Evolutionary conservation across 2,329 filamentous ascomycete genomes (phyloP).

Genomic region (Myriosclerotinia curreyana): DNA sequence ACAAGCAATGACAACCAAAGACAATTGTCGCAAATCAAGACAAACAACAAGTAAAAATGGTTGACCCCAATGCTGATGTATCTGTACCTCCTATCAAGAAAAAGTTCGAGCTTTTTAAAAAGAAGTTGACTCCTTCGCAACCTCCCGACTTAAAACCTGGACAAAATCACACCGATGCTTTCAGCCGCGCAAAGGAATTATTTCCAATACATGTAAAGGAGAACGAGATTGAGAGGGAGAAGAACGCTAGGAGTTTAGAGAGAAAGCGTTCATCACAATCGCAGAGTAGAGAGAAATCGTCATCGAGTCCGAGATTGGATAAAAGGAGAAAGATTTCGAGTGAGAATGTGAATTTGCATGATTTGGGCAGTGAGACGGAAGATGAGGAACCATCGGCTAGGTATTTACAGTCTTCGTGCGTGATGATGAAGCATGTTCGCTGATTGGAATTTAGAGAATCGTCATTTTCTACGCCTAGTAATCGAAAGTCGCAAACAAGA

Average conservation of each 20-base stretch:
- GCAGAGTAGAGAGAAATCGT: slow-evolving; percentile 30
- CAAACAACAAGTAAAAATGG: slow-evolving; percentile 10
- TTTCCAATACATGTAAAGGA: slow-evolving; percentile 47
- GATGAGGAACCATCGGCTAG: neutral
- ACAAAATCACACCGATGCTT: slow-evolving; percentile 44
- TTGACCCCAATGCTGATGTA: slow-evolving; percentile 9
- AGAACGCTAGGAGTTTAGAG: slow-evolving; percentile 32
- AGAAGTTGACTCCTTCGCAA: slow-evolving; percentile 47
- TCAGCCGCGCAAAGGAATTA: slow-evolving; percentile 47
- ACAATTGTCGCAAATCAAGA: neutral
- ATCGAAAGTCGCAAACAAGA: slow-evolving; percentile 25
- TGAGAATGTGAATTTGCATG: slow-evolving; percentile 23
- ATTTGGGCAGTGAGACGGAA: slow-evolving; percentile 23
- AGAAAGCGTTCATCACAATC: slow-evolving; percentile 31
- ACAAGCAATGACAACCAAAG: neutral
- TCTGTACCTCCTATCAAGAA: slow-evolving; percentile 26
- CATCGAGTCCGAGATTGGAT: slow-evolving; percentile 27
- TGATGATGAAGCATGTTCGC: neutral
- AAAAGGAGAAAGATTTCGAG: slow-evolving; percentile 33
- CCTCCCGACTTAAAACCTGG: slow-evolving; percentile 39
- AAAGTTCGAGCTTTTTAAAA: slow-evolving; percentile 52
- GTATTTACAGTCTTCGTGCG: neutral
- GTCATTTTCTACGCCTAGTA: slow-evolving; percentile 28
- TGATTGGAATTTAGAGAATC: slow-evolving; percentile 28
- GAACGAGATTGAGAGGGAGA: slow-evolving; percentile 41